Base-by-base conservation (phyloP, 23 red algal species). In the Porphyridium purpureum region DNA sequence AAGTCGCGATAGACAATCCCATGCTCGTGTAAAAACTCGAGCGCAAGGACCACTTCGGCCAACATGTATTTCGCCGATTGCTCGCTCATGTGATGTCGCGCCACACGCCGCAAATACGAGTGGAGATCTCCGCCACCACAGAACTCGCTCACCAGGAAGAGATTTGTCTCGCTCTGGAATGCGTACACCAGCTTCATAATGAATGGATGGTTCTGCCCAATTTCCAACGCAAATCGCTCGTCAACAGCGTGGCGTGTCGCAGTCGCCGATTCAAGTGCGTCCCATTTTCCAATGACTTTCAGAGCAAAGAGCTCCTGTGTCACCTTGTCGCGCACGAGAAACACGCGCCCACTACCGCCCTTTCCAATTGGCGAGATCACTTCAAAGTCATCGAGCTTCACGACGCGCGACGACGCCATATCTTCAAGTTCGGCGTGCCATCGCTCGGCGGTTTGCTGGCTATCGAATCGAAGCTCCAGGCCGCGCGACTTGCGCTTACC, bases 1-100 rank as follows among this genome's bases (percentile, higher is more conserved):
- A 94, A 48, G 67, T 94, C 86, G 19, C 86, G 64, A 34, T 83
- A 94, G 8, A 83, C 75, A 40, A 84, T 59, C 23, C 60, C 75
- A 30, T 71, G 40, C 55, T 29, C 38, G 48, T 94, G 86, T 14
- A 82, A 49, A 31, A 78, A 62, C 59, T 94, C 86, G 3, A 94
- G 59, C 9, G 60, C 86, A 4, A 94, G 60, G 21, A 81, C 68
- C 23, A 94, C 50, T 64, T 94, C 86, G 23, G 86, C 69, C 3
- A 69, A 52, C 21, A 82, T 72, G 5, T 59, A 24, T 34, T 62
- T 47, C 2, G 40, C 70, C 49, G 62, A 49, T 25, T 34, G 23
- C 56, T 94, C 86, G 7, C 57, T 48, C 33, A 85, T 42, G 14
- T 40, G 20, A 29, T 41, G 5, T n/a, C n/a, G 15, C n/a, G 31